phyloP scores from a whole-genome alignment of 805 yeast species.

The Saturnispora gosingensis region DNA sequence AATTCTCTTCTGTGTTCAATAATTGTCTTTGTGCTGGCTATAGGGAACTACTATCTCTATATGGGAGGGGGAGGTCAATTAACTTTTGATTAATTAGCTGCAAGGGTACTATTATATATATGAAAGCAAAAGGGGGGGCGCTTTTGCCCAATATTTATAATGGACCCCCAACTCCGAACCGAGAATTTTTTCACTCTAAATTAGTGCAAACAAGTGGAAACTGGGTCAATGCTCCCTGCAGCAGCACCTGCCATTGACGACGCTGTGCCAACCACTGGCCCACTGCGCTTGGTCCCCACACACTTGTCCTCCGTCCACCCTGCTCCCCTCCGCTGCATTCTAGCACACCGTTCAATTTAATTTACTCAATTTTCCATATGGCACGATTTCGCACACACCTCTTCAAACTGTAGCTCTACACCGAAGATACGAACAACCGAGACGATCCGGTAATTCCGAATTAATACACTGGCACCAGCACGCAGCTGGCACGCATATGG shows the following conservation, averaged over 20 bases:
- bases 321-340: not conserved
- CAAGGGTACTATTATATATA: not conserved
- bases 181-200: not conserved
- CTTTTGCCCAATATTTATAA: not conserved
- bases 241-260: no score
- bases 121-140: not conserved
- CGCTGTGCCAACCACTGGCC: no score
- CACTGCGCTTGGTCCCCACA: no score
- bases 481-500: no score
- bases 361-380: not conserved
- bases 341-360: not conserved
- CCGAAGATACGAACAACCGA: not conserved
- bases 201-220: no score
- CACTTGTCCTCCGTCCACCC: not conserved
- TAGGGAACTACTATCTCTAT: no score
- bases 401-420: not conserved
- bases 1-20: not conserved
- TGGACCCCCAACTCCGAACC: constrained; percentile 1
- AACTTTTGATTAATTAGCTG: not conserved
- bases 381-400: not conserved
- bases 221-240: no score
- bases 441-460: not conserved
- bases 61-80: no score
- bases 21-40: no score
- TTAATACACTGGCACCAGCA: not conserved